Percentiles rank a stretch among this genome's conserved stretches.
Conservation (phyloP, 148 eudicot genomes). For the Silene uniflora region DNA sequence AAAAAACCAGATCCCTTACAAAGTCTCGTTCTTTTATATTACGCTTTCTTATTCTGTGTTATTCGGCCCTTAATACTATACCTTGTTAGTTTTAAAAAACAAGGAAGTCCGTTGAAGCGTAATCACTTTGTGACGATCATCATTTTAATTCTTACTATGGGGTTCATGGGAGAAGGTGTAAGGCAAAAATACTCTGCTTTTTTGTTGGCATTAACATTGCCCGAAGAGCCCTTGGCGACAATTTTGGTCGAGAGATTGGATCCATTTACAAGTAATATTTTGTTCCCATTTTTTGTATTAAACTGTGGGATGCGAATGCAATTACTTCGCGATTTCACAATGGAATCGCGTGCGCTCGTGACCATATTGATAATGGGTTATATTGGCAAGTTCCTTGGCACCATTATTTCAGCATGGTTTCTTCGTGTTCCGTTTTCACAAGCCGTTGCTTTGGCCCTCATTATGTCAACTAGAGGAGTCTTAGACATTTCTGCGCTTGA, state of each 20-base stretch:
- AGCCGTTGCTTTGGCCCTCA: conserved; percentile 1
- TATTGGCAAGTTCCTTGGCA: conserved; percentile 19
- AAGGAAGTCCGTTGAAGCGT: conserved; percentile 17
- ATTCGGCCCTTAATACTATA: conserved; percentile 11
- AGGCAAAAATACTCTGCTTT: not conserved
- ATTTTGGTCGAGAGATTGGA: conserved; percentile 10
- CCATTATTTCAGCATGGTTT: not conserved
- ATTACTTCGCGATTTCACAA: not conserved
- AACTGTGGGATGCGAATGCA: conserved; percentile 10
- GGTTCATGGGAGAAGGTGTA: not conserved
- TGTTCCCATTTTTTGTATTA: conserved; percentile 18
- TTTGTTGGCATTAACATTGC: conserved; percentile 16
- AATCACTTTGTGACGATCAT: conserved; percentile 14
- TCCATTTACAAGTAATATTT: not conserved
- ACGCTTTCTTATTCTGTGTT: not conserved
- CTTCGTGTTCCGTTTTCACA: not conserved
- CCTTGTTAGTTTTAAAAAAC: conserved; percentile 13
- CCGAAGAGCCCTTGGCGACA: conserved; percentile 25
- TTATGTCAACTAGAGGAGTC: conserved; percentile 16
- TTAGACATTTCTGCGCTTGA: conserved; percentile 13
- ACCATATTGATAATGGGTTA: not conserved
- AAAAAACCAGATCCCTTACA: not conserved
- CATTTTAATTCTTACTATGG: not conserved
- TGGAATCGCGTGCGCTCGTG: not conserved
- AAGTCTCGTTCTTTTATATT: not conserved